Conservation (phyloP, 2,329 filamentous ascomycete species). For the Claviceps citrina region DNA sequence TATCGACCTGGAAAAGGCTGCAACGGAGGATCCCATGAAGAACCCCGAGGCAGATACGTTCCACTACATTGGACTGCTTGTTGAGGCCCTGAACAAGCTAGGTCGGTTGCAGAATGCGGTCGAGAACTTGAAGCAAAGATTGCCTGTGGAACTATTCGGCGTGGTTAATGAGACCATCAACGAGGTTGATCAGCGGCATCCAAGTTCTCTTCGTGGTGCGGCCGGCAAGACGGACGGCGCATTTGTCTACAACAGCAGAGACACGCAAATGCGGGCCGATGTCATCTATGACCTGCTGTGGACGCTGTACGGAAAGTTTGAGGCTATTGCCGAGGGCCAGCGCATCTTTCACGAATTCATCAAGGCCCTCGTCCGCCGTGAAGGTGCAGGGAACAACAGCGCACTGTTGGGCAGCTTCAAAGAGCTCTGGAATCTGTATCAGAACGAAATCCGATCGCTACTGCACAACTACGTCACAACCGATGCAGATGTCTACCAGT, state of each 20-base stretch:
- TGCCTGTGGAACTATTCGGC: constrained; percentile 84
- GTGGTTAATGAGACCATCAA: constrained; percentile 91
- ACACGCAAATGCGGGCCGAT: constrained; percentile 63
- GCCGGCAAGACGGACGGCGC: constrained; percentile 38
- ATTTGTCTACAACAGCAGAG: constrained; percentile 49
- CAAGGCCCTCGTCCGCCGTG: constrained; percentile 67
- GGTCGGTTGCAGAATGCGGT: constrained; percentile 73
- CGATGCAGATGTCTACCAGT: constrained; percentile 60
- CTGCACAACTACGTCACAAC: constrained; percentile 93
- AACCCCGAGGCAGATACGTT: constrained; percentile 95
- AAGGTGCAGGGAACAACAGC: constrained; percentile 49
- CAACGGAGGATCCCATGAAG: constrained; percentile 76
- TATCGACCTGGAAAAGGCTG: constrained; percentile 42
- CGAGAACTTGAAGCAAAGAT: constrained; percentile 77
- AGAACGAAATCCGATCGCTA: constrained; percentile 90
- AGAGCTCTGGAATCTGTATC: constrained; percentile 93
- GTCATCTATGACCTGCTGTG: constrained; percentile 84
- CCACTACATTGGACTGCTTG: constrained; percentile 72
- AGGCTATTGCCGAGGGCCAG: constrained; percentile 91
- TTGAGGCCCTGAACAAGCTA: constrained; percentile 82
- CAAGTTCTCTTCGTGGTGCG: constrained; percentile 54
- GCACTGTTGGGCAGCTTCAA: constrained; percentile 77
- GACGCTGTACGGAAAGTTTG: constrained; percentile 90
- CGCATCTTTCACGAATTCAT: constrained; percentile 87
- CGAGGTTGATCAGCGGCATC: constrained; percentile 84